phyloP scores from a whole-genome alignment of 2,329 filamentous ascomycete species.

The Nemania sp. region DNA sequence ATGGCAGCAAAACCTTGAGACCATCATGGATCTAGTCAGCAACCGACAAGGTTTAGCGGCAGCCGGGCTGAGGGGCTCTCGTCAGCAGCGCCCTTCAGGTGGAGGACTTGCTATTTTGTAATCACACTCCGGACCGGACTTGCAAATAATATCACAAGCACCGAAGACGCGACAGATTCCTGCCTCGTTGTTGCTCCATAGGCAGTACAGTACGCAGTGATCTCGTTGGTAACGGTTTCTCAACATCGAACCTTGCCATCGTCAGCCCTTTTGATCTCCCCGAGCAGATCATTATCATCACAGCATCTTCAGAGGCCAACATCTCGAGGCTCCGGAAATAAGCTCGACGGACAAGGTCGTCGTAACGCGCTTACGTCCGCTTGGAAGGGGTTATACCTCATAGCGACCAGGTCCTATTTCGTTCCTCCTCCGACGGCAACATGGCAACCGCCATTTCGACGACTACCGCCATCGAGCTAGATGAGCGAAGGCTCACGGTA shows the following conservation, averaged over 20 bases:
- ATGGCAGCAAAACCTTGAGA: too few relatives aligned
- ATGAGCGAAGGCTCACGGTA: not conserved
- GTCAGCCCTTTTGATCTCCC: too few relatives aligned
- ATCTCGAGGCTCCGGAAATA: too few relatives aligned
- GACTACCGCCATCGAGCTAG: slow-evolving; percentile 25
- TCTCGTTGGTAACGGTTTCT: too few relatives aligned
- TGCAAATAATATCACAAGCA: not conserved
- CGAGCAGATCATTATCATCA: too few relatives aligned
- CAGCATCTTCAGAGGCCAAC: too few relatives aligned
- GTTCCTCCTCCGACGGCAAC: not conserved
- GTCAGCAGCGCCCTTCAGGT: slow-evolving; percentile 3
- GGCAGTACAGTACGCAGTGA: too few relatives aligned
- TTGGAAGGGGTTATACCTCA: not conserved
- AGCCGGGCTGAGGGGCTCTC: not conserved
- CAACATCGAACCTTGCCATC: too few relatives aligned
- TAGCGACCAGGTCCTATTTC: not conserved
- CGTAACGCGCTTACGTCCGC: not conserved
- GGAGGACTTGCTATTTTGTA: not conserved
- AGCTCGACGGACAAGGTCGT: too few relatives aligned
- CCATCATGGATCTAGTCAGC: not conserved
- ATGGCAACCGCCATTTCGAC: slow-evolving; percentile 27
- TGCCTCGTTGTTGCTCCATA: too few relatives aligned
- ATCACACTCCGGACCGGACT: not conserved
- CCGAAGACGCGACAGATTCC: too few relatives aligned
- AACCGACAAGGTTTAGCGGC: not conserved